These are phyloP conservation scores for Dissophora globulifera DNA, from an alignment of 192 early-diverging fungal genomes.

Conservation along the genomic window DNA sequence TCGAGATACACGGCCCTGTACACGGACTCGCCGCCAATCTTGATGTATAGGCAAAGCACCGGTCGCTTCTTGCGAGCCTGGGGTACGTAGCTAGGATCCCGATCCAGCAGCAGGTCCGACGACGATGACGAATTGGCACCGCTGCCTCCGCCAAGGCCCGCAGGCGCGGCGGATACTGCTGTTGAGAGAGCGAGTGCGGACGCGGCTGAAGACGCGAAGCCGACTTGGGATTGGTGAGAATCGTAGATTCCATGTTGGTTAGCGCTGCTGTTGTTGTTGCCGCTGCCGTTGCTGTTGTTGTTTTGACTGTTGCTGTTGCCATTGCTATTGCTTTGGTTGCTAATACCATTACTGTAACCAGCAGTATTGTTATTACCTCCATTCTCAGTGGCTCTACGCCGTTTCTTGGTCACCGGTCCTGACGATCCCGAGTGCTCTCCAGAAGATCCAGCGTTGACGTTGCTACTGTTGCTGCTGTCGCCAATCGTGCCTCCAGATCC, in stretches of 20 bases:
- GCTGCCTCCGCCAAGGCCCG: not conserved
- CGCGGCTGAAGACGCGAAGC: not conserved
- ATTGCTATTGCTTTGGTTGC: conserved; percentile 28
- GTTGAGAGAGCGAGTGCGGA: too few relatives aligned
- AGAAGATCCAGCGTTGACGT: too few relatives aligned
- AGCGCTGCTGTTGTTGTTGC: not conserved
- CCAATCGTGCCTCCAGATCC: too few relatives aligned
- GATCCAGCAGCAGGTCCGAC: conserved; percentile 60
- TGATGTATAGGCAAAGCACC: conserved; percentile 68
- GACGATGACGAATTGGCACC: conserved; percentile 11
- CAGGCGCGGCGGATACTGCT: too few relatives aligned
- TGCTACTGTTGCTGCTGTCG: too few relatives aligned
- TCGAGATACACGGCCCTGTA: conserved; percentile 77
- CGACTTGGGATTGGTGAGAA: conserved; percentile 11
- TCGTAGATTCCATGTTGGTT: not conserved
- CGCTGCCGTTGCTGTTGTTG: not conserved
- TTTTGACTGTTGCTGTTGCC: not conserved
- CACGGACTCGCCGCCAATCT: conserved; percentile 62
- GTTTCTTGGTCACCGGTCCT: conserved; percentile 15
- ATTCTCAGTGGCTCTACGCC: conserved; percentile 7
- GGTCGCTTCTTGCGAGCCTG: conserved; percentile 46
- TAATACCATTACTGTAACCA: conserved; percentile 11
- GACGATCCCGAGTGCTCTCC: conserved; percentile 5
- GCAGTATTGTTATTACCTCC: not conserved
- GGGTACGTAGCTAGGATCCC: conserved; percentile 75